phyloP scores from a whole-genome alignment of 331 rosid genomes.

The Spiraea crenata region DNA sequence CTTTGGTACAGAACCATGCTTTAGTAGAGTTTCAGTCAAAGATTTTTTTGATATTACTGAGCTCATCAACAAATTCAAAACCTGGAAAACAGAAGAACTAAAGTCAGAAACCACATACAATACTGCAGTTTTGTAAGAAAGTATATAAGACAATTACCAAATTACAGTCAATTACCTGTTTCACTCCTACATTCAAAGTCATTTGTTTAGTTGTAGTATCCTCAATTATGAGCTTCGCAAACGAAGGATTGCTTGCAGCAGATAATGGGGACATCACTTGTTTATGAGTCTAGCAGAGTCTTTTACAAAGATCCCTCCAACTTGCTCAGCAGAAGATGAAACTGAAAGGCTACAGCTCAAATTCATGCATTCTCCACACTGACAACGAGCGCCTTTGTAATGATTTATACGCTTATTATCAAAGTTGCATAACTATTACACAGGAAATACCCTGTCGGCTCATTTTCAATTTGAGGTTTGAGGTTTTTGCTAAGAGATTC shows the following conservation, averaged over 20 bases:
- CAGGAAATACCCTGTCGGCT: neutral
- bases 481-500: neutral
- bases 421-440: constrained; percentile 4
- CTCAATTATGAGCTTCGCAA: neutral
- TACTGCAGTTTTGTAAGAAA: neutral
- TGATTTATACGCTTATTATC: neutral
- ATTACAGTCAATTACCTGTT: neutral
- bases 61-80: too few species aligned
- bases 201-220: neutral
- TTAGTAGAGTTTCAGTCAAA: too few species aligned
- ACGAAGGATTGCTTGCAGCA: neutral
- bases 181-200: neutral
- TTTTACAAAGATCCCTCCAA: neutral
- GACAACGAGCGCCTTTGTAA: neutral
- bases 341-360: neutral
- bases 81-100: neutral
- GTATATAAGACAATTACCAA: neutral
- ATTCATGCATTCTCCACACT: neutral
- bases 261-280: neutral
- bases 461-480: neutral
- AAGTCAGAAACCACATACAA: neutral
- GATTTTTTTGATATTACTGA: too few species aligned
- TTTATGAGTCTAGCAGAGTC: neutral
- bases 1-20: too few species aligned
- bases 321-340: neutral